phyloP scores from a whole-genome alignment of 2,329 filamentous ascomycete genomes.

The Pseudogymnoascus sp. region DNA sequence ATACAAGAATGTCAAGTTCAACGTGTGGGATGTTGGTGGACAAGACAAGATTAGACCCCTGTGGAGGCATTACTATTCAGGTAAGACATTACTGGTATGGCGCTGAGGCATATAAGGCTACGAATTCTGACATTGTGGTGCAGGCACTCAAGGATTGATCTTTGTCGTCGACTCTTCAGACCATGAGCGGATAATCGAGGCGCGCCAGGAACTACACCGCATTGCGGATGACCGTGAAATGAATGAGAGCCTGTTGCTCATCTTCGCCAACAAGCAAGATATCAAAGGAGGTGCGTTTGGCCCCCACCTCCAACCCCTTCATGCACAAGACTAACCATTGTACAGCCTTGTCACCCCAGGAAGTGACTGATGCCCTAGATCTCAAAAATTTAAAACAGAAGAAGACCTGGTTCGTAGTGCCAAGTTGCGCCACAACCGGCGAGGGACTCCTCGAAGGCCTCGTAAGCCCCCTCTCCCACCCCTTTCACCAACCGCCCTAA shows the following conservation, averaged over 20 bases:
- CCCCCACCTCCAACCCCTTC: neutral
- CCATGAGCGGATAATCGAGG: constrained; percentile 83
- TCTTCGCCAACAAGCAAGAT: constrained; percentile 99
- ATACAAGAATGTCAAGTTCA: constrained; percentile 99
- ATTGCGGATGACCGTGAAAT: constrained; percentile 98
- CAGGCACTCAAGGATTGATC: constrained; percentile 93
- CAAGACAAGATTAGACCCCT: constrained; percentile 98
- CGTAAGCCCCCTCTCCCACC: constrained; percentile 34
- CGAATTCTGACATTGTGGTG: constrained; percentile 8
- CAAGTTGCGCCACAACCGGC: constrained; percentile 72
- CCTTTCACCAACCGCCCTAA: constrained; percentile 9
- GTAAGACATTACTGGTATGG: constrained; percentile 38
- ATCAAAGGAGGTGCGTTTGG: constrained; percentile 59
- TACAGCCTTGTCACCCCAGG: constrained; percentile 67
- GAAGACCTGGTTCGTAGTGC: constrained; percentile 78
- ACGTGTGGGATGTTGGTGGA: constrained; percentile 96
- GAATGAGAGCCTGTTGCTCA: constrained; percentile 86
- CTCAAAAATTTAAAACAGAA: constrained; percentile 72
- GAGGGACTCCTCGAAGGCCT: constrained; percentile 75
- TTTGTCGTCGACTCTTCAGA: constrained; percentile 98
- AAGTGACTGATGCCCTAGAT: constrained; percentile 70
- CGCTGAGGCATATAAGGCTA: constrained; percentile 8
- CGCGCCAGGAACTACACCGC: constrained; percentile 84
- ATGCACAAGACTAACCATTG: neutral
- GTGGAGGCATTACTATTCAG: constrained; percentile 95